These are phyloP conservation scores for Poa annua DNA, from an alignment of 176 grass and related monocot genomes.

Conservation along the genomic window DNA sequence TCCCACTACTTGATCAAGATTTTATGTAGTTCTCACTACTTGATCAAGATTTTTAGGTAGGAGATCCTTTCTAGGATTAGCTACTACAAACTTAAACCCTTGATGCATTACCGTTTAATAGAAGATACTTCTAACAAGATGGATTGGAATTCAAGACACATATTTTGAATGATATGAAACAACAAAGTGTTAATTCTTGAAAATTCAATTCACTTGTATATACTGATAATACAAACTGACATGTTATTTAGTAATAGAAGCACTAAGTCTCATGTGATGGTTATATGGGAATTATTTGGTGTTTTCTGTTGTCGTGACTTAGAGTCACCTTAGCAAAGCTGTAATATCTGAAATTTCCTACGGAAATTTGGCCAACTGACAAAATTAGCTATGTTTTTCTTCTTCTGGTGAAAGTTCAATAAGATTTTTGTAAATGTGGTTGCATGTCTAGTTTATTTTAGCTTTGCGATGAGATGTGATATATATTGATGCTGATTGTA, in stretches of 20 bases:
- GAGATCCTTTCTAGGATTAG: neutral
- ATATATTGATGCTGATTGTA: constrained; percentile 21
- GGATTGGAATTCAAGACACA: neutral
- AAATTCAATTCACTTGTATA: neutral
- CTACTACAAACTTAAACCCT: constrained; percentile 15
- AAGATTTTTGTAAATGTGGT: neutral
- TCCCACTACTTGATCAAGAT: neutral
- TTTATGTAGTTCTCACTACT: too few species aligned
- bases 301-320: neutral
- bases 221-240: constrained; percentile 18
- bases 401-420: neutral
- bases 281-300: constrained; percentile 20
- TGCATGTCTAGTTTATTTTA: neutral
- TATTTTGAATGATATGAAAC: neutral
- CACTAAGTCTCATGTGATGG: neutral
- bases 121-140: neutral
- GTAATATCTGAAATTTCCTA: neutral
- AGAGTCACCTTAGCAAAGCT: neutral
- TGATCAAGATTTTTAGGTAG: neutral
- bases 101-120: neutral
- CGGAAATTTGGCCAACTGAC: neutral
- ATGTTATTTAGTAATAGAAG: constrained; percentile 6
- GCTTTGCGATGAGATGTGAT: neutral
- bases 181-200: neutral
- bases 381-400: constrained; percentile 2